Conservation (phyloP, 306 rosid species). For the Dicorynia guianensis region DNA sequence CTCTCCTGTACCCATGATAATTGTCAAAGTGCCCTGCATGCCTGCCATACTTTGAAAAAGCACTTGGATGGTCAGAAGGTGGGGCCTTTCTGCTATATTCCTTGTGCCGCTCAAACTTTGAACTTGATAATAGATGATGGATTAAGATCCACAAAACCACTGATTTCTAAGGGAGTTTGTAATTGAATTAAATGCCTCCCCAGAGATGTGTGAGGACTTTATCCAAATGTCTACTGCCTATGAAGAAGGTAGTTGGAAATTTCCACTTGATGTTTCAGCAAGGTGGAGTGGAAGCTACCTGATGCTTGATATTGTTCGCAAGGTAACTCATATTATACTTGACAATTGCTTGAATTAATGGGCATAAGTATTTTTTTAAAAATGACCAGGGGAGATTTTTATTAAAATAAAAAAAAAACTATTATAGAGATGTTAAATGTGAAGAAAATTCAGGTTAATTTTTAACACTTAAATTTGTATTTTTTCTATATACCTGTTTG, state of each 20-base stretch:
- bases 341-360: too few relatives aligned
- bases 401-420: too few relatives aligned
- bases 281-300: slow-evolving; percentile 96
- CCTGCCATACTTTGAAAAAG: slow-evolving; percentile 80
- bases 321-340: slow-evolving; percentile 56
- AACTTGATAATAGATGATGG: slow-evolving; percentile 90
- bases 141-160: slow-evolving; percentile 66
- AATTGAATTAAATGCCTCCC: slow-evolving; percentile 74
- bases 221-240: slow-evolving; percentile 69
- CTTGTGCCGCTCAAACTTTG: slow-evolving; percentile 90
- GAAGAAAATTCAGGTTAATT: too few relatives aligned
- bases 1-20: slow-evolving; percentile 95
- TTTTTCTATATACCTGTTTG: too few relatives aligned
- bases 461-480: too few relatives aligned
- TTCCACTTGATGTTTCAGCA: slow-evolving; percentile 88
- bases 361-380: too few relatives aligned
- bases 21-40: slow-evolving; percentile 72
- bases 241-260: slow-evolving; percentile 91
- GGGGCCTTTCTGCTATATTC: slow-evolving; percentile 87
- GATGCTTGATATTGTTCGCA: slow-evolving; percentile 86
- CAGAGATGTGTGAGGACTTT: slow-evolving; percentile 76
- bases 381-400: too few relatives aligned
- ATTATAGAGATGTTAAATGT: too few relatives aligned
- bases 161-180: slow-evolving; percentile 79
- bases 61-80: slow-evolving; percentile 75